These are phyloP conservation scores for Phytopythium kandeliae DNA, from an alignment of 352 stramenopile genomes.

Conservation along the genomic window DNA sequence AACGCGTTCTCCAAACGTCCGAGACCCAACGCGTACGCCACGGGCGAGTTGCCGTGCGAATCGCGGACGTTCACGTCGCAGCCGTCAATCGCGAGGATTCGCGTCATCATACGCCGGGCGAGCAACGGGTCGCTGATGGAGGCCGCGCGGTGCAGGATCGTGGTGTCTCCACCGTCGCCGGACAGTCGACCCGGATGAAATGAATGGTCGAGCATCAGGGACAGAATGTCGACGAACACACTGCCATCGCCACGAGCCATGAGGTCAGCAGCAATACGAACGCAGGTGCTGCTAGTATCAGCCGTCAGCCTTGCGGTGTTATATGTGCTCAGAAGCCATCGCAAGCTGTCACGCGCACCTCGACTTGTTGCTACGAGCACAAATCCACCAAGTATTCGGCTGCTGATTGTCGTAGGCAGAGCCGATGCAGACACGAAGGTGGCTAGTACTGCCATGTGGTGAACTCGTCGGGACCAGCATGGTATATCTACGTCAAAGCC, in stretches of 20 bases:
- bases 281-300: background rate
- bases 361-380: constrained; percentile 23
- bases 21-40: constrained; percentile 35
- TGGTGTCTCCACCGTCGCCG: constrained; percentile 38
- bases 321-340: constrained; percentile 30
- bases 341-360: constrained; percentile 27
- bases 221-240: constrained; percentile 33
- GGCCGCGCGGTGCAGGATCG: constrained; percentile 46
- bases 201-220: constrained; percentile 24
- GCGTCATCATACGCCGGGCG: constrained; percentile 16
- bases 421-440: too few species aligned
- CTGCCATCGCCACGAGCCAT: constrained; percentile 7
- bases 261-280: constrained; percentile 17
- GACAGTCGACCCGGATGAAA: constrained; percentile 31
- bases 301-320: background rate
- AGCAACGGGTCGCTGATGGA: constrained; percentile 24
- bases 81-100: constrained; percentile 15
- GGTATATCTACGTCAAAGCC: too few species aligned
- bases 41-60: constrained; percentile 35
- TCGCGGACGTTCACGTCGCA: constrained; percentile 50
- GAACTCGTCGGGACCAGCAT: too few species aligned
- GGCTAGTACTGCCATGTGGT: too few species aligned
- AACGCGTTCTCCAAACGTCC: constrained; percentile 29
- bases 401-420: too few species aligned
- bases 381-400: constrained; percentile 2